These are phyloP conservation scores for Citrus cavaleriei DNA, from an alignment of 345 rosid genomes.

Conservation along the genomic window DNA sequence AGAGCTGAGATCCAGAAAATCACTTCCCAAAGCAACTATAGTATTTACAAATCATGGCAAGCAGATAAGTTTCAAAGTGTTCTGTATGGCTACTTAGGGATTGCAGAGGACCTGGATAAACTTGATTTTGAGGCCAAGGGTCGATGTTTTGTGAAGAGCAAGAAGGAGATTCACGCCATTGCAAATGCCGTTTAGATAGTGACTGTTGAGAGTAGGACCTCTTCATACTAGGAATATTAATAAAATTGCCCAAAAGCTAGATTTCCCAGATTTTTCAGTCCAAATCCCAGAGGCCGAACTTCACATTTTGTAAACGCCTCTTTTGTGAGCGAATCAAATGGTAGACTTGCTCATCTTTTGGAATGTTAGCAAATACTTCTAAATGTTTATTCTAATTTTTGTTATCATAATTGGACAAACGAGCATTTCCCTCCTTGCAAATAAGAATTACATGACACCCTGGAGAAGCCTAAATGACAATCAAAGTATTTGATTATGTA, in stretches of 20 bases:
- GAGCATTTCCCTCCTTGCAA: not conserved
- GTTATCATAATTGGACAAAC: not conserved
- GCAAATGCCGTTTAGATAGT: slow-evolving; percentile 9
- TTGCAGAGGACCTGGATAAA: slow-evolving; percentile 43
- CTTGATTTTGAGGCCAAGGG: slow-evolving; percentile 38
- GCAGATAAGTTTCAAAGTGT: slow-evolving; percentile 16
- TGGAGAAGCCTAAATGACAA: not conserved
- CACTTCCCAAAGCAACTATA: not conserved
- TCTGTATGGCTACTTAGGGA: slow-evolving; percentile 49
- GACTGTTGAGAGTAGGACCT: not conserved
- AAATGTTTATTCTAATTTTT: not conserved
- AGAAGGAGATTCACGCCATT: slow-evolving; percentile 36
- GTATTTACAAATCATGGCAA: not conserved
- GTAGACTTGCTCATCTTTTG: no score
- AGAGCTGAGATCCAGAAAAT: slow-evolving; percentile 32
- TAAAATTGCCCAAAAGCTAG: not conserved
- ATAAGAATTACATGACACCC: not conserved
- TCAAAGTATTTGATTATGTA: not conserved
- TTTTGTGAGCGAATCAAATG: no score
- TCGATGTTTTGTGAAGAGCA: slow-evolving; percentile 37
- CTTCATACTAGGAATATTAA: no score
- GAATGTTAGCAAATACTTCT: no score
- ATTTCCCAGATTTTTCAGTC: not conserved
- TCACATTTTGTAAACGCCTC: no score
- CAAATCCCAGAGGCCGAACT: not conserved